These are phyloP conservation scores for Ogataea hybrid DNA, from an alignment of 1,139 yeast genomes.

Conservation along the genomic window DNA sequence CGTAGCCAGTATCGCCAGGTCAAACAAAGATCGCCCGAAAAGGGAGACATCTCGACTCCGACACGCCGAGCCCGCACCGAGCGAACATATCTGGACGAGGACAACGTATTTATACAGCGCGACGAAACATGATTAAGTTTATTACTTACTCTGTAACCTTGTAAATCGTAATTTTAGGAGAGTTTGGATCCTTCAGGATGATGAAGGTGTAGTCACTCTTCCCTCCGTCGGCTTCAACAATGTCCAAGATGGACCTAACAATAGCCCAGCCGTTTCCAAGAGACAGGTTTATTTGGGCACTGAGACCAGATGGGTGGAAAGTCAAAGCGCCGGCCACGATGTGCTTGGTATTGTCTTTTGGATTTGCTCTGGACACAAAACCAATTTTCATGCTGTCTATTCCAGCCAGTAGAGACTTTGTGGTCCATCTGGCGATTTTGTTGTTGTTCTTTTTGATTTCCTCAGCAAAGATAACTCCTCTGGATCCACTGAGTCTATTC, in stretches of 20 bases:
- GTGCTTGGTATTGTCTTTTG: slow-evolving; percentile 54
- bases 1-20: slow-evolving; percentile 26
- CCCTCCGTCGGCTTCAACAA: slow-evolving; percentile 40
- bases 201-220: slow-evolving; percentile 44
- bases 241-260: slow-evolving; percentile 57
- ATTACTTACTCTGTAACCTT: slow-evolving; percentile 37
- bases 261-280: slow-evolving; percentile 67
- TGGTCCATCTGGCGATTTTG: slow-evolving; percentile 65
- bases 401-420: slow-evolving; percentile 53
- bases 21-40: slow-evolving; percentile 22
- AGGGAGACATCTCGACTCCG: slow-evolving; percentile 12
- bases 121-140: slow-evolving; percentile 1
- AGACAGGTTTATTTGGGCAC: slow-evolving; percentile 52
- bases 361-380: slow-evolving; percentile 52
- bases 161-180: slow-evolving; percentile 49
- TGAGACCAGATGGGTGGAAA: slow-evolving; percentile 51
- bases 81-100: slow-evolving; percentile 9
- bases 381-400: slow-evolving; percentile 57
- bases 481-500: slow-evolving; percentile 49
- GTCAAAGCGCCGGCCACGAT: slow-evolving; percentile 57
- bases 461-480: slow-evolving; percentile 67
- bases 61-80: slow-evolving; percentile 9
- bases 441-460: slow-evolving; percentile 63
- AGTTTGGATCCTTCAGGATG: slow-evolving; percentile 57
- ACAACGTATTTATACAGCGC: slow-evolving; percentile 18